Base-by-base conservation (phyloP, 805 yeast genomes). In the Teunomyces cretensis region DNA sequence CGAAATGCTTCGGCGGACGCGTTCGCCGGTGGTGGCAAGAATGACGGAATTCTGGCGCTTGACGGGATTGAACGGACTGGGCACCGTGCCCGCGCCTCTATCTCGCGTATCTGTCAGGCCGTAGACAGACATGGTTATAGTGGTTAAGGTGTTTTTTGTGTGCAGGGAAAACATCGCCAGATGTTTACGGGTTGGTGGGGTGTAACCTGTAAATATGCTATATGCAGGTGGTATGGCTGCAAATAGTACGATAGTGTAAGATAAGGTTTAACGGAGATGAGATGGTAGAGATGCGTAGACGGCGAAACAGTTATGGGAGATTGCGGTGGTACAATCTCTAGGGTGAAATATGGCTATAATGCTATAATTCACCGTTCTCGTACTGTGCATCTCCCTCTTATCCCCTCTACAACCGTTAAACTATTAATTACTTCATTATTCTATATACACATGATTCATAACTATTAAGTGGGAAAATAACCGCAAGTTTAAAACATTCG, bases 1-100 rank as follows among this genome's bases (percentile, higher is more conserved):
- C 15, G 72, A 63, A 15, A 67, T 43, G 2, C 64, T 45, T 24
- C 75, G 56, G 30, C 61, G 67, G 2, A 71, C 74, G 37, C 68
- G 54, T 46, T 67, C 66, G 1, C 76, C 76, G 1, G 74, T 62
- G 4, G 51, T 51, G 5, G 76, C 70, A 15, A 72, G 44, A 33
- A 72, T 72, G 9, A 72, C 75, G 11, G 74, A 67, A 38, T 63
- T 61, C 46, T 41, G 48, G 16, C 48, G 42, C 13, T 35, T 19
- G 28, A 35, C 28, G 28, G 28, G 12, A 8, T 7, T 5, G 12
- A 26, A 26, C 12, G 3, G 12, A 9, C 28, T 11, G 9, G 28
- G 28, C 9, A 11, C 9, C 9, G 28, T 9, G 12, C 3, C 28
- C 12, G 9, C 28, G 3, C 9, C 6, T 6, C 22, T 3, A 4